A percentile compares a stretch with the other conserved stretches of the same genome.
phyloP scores from a whole-genome alignment of 2,329 filamentous ascomycete genomes.

The Fusarium siculi region DNA sequence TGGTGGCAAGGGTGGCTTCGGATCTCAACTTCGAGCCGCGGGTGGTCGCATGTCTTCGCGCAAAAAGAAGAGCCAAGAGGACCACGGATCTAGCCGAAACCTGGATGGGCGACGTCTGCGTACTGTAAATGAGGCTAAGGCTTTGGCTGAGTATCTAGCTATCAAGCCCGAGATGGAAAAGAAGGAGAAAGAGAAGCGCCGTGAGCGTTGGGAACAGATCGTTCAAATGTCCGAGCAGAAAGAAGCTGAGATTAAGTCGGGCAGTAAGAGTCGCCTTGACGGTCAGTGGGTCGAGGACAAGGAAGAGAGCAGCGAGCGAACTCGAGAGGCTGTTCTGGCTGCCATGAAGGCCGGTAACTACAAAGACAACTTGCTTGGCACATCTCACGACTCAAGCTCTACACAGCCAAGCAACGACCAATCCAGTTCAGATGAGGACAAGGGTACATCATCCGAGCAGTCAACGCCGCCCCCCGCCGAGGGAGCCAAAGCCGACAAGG shows the following conservation, averaged over 20 bases:
- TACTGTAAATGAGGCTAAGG: slow-evolving; percentile 95
- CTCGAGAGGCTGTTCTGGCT: slow-evolving; percentile 77
- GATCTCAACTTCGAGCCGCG: slow-evolving; percentile 94
- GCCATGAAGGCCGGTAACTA: slow-evolving; percentile 74
- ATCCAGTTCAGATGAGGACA: slow-evolving; percentile 52
- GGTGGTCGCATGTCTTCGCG: slow-evolving; percentile 98
- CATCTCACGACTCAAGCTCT: slow-evolving; percentile 61
- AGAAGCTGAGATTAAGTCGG: slow-evolving; percentile 84
- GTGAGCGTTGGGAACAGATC: slow-evolving; percentile 87
- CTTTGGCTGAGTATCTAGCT: slow-evolving; percentile 91
- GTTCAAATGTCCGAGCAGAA: slow-evolving; percentile 85
- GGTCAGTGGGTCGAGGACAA: slow-evolving; percentile 96
- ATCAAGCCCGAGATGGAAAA: slow-evolving; percentile 98
- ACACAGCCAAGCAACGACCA: slow-evolving; percentile 43
- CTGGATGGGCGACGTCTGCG: slow-evolving; percentile 89
- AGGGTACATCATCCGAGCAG: slow-evolving; percentile 55
- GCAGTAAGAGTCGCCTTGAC: slow-evolving; percentile 77
- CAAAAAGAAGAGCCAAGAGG: slow-evolving; percentile 86
- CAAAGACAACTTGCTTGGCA: slow-evolving; percentile 68
- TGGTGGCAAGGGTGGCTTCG: slow-evolving; percentile 97
- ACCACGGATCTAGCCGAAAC: slow-evolving; percentile 91
- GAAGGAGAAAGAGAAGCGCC: slow-evolving; percentile 87
- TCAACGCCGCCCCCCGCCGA: slow-evolving; percentile 62
- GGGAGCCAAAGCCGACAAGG: slow-evolving; percentile 51
- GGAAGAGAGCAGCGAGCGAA: slow-evolving; percentile 87